These are phyloP conservation scores for Hsuehochloa calcarea DNA, from an alignment of 176 grass and related monocot genomes.

Conservation along the genomic window DNA sequence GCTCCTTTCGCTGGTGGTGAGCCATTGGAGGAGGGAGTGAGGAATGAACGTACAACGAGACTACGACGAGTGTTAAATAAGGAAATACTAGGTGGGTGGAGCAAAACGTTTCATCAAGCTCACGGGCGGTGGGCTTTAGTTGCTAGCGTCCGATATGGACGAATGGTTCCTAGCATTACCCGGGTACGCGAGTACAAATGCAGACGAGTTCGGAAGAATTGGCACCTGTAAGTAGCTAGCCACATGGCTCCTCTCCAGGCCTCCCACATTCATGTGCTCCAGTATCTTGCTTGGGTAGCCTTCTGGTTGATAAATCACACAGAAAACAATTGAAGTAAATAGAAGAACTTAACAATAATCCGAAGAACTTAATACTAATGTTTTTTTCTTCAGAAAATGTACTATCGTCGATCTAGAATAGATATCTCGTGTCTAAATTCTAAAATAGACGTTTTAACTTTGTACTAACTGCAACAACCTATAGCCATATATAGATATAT, in stretches of 20 bases:
- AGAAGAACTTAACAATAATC: not conserved
- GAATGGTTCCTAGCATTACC: too few relatives aligned
- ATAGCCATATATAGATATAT: not conserved
- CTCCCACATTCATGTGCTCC: not conserved
- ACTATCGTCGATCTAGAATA: not conserved
- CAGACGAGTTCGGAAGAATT: not conserved
- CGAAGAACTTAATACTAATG: not conserved
- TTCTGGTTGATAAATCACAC: not conserved
- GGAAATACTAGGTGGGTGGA: too few relatives aligned
- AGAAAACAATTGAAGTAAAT: not conserved
- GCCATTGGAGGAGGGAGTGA: too few relatives aligned
- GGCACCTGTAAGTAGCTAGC: slow-evolving; percentile 24
- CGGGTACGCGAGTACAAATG: not conserved
- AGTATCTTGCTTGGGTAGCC: not conserved
- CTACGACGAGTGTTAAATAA: too few relatives aligned
- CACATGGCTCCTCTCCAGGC: not conserved
- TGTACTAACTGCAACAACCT: not conserved
- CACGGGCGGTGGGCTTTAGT: too few relatives aligned
- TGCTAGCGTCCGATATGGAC: too few relatives aligned
- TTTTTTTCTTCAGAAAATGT: not conserved
- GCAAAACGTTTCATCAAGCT: too few relatives aligned
- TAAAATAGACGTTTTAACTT: not conserved
- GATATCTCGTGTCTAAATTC: not conserved
- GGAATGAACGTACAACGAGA: too few relatives aligned
- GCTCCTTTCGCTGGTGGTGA: too few relatives aligned